A percentile compares a stretch with the other conserved stretches of the same genome.
phyloP scores from a whole-genome alignment of 2,329 filamentous ascomycete genomes.

The Gaeumannomyces sp. region DNA sequence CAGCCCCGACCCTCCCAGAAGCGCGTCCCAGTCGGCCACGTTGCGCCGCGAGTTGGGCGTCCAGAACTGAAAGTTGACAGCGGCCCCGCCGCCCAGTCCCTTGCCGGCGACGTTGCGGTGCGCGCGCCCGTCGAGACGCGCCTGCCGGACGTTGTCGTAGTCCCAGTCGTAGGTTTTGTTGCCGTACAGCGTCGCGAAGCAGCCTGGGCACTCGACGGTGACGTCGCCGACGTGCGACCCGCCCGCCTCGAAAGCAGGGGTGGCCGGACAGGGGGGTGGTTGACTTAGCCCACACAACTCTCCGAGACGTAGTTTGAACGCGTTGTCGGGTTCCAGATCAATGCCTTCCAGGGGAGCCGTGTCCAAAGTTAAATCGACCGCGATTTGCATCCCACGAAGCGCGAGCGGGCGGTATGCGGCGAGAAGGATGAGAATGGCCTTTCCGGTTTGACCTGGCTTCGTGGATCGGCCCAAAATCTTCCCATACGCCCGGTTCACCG shows the following conservation, averaged over 20 bases:
- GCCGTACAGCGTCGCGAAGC: constrained; percentile 73
- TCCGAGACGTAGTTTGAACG: constrained; percentile 19
- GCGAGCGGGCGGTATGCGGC: constrained; percentile 22
- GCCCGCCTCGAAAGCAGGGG: constrained; percentile 81
- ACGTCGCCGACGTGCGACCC: constrained; percentile 86
- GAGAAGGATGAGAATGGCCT: constrained; percentile 21
- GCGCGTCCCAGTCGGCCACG: constrained; percentile 47
- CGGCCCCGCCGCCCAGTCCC: constrained; percentile 56
- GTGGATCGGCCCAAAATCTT: constrained; percentile 17
- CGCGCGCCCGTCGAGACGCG: constrained; percentile 22
- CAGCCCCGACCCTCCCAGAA: constrained; percentile 45
- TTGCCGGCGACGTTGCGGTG: constrained; percentile 26
- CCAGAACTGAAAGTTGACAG: constrained; percentile 54
- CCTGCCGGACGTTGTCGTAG: constrained; percentile 12
- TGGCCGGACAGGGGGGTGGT: not conserved
- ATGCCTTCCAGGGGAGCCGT: constrained; percentile 12
- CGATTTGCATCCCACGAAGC: constrained; percentile 23
- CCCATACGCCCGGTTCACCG: constrained; percentile 18
- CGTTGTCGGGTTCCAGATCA: constrained; percentile 17
- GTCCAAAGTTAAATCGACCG: constrained; percentile 15
- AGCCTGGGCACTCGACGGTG: constrained; percentile 75
- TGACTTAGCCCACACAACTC: constrained; percentile 23
- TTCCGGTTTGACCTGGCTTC: constrained; percentile 12
- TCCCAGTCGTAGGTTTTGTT: not conserved
- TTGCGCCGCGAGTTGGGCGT: constrained; percentile 39